phyloP scores from a whole-genome alignment of 2,329 filamentous ascomycete genomes.

The Clonostachys chloroleuca region DNA sequence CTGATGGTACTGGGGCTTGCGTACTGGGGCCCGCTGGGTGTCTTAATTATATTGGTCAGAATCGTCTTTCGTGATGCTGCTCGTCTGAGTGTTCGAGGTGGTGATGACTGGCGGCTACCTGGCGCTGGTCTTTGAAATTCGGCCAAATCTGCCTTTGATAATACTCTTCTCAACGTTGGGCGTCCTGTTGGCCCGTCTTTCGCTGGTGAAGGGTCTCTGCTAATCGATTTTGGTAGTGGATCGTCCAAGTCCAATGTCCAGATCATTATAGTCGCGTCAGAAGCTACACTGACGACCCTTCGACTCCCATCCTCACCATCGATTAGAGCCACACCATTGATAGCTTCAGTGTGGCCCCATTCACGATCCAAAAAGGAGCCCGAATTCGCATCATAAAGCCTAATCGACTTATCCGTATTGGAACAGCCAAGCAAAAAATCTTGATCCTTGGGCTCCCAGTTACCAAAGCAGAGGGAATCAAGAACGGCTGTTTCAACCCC shows the following conservation, averaged over 20 bases:
- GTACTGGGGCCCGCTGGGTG: conserved; percentile 31
- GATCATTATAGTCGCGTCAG: conserved; percentile 80
- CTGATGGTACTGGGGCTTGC: conserved; percentile 31
- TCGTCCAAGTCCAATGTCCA: conserved; percentile 58
- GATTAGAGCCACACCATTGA: conserved; percentile 77
- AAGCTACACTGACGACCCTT: conserved; percentile 68
- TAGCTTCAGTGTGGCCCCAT: conserved; percentile 92
- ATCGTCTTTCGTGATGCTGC: conserved; percentile 47
- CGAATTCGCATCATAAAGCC: conserved; percentile 77
- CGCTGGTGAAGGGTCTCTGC: conserved; percentile 49
- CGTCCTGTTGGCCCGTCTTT: conserved; percentile 51
- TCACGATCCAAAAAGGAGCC: conserved; percentile 80
- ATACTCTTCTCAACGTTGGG: conserved; percentile 76
- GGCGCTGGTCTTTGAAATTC: conserved; percentile 62
- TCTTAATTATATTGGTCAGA: conserved; percentile 28
- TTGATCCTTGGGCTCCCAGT: conserved; percentile 45
- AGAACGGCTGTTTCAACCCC: conserved; percentile 78
- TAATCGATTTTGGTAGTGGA: conserved; percentile 28
- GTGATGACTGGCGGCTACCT: conserved; percentile 13
- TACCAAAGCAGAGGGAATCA: conserved; percentile 68
- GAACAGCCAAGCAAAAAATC: conserved; percentile 82
- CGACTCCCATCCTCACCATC: conserved; percentile 48
- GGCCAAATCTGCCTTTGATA: conserved; percentile 83
- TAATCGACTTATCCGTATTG: conserved; percentile 91
- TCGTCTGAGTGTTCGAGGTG: conserved; percentile 47